Evolutionary conservation across 225 moss, liverwort and hornwort species (phyloP).

Genomic region (Polytrichum formosum): DNA sequence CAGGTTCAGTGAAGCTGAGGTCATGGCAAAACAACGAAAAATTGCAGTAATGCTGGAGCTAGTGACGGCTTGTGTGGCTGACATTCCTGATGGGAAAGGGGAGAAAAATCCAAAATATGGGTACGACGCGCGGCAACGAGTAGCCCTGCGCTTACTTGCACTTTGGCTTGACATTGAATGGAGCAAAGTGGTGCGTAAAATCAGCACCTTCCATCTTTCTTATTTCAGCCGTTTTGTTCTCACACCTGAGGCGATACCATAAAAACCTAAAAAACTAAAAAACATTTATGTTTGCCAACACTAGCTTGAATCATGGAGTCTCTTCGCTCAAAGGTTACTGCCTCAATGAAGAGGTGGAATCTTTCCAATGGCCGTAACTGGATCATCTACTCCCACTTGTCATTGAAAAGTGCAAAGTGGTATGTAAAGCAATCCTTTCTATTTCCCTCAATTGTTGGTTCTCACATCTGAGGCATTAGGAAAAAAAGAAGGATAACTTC

Average conservation of each 20-base stretch:
- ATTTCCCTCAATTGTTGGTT: too few relatives aligned
- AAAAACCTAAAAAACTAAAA: too few relatives aligned
- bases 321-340: too few relatives aligned
- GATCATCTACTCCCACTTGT: too few relatives aligned
- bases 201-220: slow-evolving; percentile 17
- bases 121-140: slow-evolving; percentile 96
- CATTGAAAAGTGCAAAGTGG: too few relatives aligned
- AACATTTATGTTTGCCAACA: too few relatives aligned
- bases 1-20: slow-evolving; percentile 46
- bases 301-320: too few relatives aligned
- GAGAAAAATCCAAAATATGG: slow-evolving; percentile 64
- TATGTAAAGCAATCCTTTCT: too few relatives aligned
- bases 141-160: slow-evolving; percentile 84
- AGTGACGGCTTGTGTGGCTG: slow-evolving; percentile 78
- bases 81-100: slow-evolving; percentile 65
- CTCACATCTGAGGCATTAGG: too few relatives aligned
- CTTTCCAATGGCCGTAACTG: too few relatives aligned
- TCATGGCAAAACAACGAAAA: slow-evolving; percentile 76
- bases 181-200: slow-evolving; percentile 82
- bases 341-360: too few relatives aligned
- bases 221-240: neutral
- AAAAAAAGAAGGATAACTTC: too few relatives aligned
- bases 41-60: slow-evolving; percentile 87
- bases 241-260: neutral
- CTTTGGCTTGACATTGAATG: slow-evolving; percentile 94